A percentile compares a stretch with the other conserved stretches of the same genome.
These are phyloP conservation scores for Protomyces gravidus DNA, from an alignment of 1,139 yeast genomes.

Conservation along the genomic window DNA sequence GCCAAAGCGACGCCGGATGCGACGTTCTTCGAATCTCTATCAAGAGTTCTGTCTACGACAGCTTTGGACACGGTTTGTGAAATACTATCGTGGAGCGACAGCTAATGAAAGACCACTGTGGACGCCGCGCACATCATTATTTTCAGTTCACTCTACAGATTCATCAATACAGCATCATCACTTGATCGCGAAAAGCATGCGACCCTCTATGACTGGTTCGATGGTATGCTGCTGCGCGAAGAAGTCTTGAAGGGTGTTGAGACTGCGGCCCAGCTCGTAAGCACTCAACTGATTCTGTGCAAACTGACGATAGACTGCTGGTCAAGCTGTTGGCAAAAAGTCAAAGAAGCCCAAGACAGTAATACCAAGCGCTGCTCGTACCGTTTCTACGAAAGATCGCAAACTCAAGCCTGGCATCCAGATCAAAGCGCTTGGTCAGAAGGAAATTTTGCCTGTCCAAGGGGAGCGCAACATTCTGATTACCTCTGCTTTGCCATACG, in stretches of 20 bases:
- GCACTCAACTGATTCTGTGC: conserved; percentile 44
- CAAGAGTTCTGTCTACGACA: conserved; percentile 28
- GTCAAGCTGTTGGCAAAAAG: background rate
- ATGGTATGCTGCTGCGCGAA: background rate
- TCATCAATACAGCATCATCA: conserved; percentile 1
- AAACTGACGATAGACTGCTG: background rate
- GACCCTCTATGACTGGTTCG: conserved; percentile 10
- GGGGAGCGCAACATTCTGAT: conserved; percentile 75
- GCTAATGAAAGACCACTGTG: conserved; percentile 13
- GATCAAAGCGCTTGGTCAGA: conserved; percentile 37
- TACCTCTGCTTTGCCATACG: conserved; percentile 96
- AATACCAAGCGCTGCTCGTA: conserved; percentile 36
- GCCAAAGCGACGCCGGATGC: conserved; percentile 25
- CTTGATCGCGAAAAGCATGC: background rate
- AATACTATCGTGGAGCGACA: background rate
- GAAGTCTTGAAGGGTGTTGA: conserved; percentile 23
- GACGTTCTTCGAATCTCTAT: conserved; percentile 2
- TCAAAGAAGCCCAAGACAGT: conserved; percentile 13
- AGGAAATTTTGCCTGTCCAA: conserved; percentile 53
- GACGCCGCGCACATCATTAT: conserved; percentile 17
- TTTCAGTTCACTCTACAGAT: conserved; percentile 12
- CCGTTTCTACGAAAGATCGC: conserved; percentile 41
- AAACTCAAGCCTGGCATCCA: conserved; percentile 44
- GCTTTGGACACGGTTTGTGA: conserved; percentile 32
- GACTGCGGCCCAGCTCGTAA: conserved; percentile 37